Evolutionary conservation across 148 eudicot genomes (phyloP), one percentile per base, ranked within the genome.

Genomic region (Rheum nobile): DNA sequence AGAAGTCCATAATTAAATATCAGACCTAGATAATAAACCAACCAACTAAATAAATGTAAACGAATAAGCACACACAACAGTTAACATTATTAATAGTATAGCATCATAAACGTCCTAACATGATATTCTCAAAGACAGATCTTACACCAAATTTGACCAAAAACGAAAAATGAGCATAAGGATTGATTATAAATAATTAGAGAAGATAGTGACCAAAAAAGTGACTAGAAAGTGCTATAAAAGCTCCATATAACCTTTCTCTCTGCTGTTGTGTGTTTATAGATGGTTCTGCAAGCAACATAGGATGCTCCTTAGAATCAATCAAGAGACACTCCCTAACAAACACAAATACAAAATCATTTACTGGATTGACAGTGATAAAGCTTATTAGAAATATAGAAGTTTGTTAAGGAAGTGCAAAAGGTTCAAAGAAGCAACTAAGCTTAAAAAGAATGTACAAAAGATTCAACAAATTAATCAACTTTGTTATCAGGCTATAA

Each of bases 271-370:
- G 98, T 78, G 76, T 80, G 80, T 95, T 95, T 44, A 81, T 83
- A 70, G 97, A 91, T 77, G 98, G 89, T 79, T 95, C 98, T n/a
- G 98, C 96, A 61, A 95, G 87, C 69, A 95, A 82, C 97, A 95
- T 89, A 10, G 97, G 98, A 79, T 95, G 98, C 83, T 95, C 98
- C 80, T 87, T 88, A 2, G 98, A 93, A 80, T 95, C 96, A 86
- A 95, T 82, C 85, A 91, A 78, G 32, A 95, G 84, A 75, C 98
- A 91, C 71, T 90, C 95, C 93, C 98, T 95, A 76, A 68, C 75
- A 80, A 42, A 39, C 10, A 70, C 32, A 48, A 67, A 35, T 22
- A 74, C 71, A 75, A 71, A 32, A 50, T 8, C 48, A 73, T 34
- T 69, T 21, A n/a, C 17, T 34, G n/a, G 22, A 24, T 37, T 37